A percentile compares a stretch with the other conserved stretches of the same genome.
Evolutionary conservation across 768 basidiomycete genomes (phyloP).

Genomic region (Naganishia vishniacii): DNA sequence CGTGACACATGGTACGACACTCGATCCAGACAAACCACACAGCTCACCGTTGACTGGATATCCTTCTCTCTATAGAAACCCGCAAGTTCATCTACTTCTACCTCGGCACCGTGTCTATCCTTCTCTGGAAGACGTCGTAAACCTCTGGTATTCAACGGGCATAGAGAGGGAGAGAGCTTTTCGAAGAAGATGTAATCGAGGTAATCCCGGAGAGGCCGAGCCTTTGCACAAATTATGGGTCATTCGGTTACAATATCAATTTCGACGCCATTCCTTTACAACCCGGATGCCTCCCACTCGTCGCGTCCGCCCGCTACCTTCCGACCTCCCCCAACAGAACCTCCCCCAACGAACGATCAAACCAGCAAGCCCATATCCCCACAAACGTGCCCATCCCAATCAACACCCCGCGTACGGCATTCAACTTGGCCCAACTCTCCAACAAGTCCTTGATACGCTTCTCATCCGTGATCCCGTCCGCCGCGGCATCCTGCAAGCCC

Average conservation of each 20-base stretch:
- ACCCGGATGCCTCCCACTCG: too few relatives aligned
- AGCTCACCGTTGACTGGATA: background rate
- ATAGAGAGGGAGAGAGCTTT: background rate
- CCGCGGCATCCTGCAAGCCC: background rate
- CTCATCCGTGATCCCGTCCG: background rate
- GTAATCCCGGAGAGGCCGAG: background rate
- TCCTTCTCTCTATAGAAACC: constrained; percentile 66
- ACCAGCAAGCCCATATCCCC: background rate
- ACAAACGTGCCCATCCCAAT: background rate
- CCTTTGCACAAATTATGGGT: too few relatives aligned
- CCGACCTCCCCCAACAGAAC: too few relatives aligned
- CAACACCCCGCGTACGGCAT: background rate
- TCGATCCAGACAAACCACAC: too few relatives aligned
- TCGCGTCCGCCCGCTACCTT: too few relatives aligned
- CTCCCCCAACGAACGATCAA: too few relatives aligned
- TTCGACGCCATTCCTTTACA: too few relatives aligned
- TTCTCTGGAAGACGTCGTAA: constrained; percentile 53
- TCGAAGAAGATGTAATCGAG: background rate
- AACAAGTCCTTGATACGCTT: background rate
- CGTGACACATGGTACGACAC: constrained; percentile 79
- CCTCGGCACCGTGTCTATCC: constrained; percentile 82
- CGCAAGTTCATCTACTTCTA: constrained; percentile 99
- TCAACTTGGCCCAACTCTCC: background rate
- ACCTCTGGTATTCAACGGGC: background rate
- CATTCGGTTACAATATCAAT: too few relatives aligned